These are phyloP conservation scores for Berberis vulgaris DNA, from an alignment of 164 flowering plant species.

Conservation along the genomic window DNA sequence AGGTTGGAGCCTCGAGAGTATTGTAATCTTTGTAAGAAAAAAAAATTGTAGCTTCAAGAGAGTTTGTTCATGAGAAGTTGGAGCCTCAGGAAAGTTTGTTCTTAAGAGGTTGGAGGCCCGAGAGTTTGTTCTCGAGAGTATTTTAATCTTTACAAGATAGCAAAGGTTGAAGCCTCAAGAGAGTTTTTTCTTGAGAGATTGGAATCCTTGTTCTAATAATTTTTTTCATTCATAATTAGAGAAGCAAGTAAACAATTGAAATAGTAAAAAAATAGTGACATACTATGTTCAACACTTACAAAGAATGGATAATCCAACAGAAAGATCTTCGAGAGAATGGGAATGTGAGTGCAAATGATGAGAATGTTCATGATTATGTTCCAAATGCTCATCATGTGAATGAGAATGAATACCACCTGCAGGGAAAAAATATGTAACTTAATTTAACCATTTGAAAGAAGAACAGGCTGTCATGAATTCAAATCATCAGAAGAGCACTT, in stretches of 20 bases:
- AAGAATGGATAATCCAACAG: conserved; percentile 73
- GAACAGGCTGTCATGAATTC: neutral
- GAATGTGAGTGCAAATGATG: conserved; percentile 40
- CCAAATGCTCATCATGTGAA: conserved; percentile 42
- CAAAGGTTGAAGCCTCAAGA: no score
- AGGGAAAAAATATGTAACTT: neutral
- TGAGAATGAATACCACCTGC: conserved; percentile 82
- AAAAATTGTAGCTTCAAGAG: no score
- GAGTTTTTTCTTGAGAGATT: no score
- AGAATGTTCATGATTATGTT: conserved; percentile 37
- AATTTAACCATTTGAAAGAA: neutral
- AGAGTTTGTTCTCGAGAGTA: no score
- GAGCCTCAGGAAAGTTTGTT: no score
- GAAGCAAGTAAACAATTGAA: neutral
- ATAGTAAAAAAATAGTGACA: neutral
- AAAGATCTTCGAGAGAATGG: conserved; percentile 83
- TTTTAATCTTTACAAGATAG: no score
- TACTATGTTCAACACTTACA: conserved; percentile 36
- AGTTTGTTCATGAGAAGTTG: no score
- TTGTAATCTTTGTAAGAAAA: no score
- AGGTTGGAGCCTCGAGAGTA: no score
- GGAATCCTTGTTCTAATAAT: no score
- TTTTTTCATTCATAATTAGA: neutral
- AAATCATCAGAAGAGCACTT: no score
- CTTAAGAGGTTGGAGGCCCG: no score